These are phyloP conservation scores for Aspergillus flavus DNA, from an alignment of 2,329 filamentous ascomycete species.

Conservation along the genomic window DNA sequence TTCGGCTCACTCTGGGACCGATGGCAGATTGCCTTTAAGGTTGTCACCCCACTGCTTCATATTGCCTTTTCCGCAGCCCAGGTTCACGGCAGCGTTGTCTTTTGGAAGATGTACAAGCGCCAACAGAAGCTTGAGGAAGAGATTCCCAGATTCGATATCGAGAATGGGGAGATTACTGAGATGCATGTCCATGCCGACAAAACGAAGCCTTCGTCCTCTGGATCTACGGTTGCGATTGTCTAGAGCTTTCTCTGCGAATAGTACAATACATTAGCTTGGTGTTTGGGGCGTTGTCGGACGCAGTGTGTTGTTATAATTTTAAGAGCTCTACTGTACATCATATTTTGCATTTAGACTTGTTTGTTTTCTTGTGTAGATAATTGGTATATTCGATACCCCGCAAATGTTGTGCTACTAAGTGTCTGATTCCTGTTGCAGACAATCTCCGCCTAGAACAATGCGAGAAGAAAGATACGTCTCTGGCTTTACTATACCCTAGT, in stretches of 20 bases:
- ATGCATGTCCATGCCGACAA: not conserved
- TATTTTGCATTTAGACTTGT: not conserved
- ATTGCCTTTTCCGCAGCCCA: slow-evolving; percentile 46
- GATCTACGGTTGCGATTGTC: not conserved
- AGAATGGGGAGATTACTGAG: not conserved
- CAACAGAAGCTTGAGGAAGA: slow-evolving; percentile 15
- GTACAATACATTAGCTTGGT: not conserved
- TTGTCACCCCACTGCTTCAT: slow-evolving; percentile 48
- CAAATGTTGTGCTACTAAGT: not conserved
- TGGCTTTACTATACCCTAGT: no score
- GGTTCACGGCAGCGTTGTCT: slow-evolving; percentile 47
- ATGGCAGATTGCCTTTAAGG: slow-evolving; percentile 49
- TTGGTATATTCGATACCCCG: not conserved
- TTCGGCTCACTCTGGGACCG: slow-evolving; percentile 47
- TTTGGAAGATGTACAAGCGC: slow-evolving; percentile 42
- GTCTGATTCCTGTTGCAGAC: no score
- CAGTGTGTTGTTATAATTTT: not conserved
- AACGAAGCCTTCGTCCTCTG: not conserved
- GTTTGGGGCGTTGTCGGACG: not conserved
- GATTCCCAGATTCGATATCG: not conserved
- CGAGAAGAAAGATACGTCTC: no score
- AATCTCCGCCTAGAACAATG: no score
- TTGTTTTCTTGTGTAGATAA: not conserved
- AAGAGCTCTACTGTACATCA: not conserved
- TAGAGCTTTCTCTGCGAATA: not conserved